Base-by-base conservation (phyloP, 306 rosid genomes). In the Erythrophleum fordii region DNA sequence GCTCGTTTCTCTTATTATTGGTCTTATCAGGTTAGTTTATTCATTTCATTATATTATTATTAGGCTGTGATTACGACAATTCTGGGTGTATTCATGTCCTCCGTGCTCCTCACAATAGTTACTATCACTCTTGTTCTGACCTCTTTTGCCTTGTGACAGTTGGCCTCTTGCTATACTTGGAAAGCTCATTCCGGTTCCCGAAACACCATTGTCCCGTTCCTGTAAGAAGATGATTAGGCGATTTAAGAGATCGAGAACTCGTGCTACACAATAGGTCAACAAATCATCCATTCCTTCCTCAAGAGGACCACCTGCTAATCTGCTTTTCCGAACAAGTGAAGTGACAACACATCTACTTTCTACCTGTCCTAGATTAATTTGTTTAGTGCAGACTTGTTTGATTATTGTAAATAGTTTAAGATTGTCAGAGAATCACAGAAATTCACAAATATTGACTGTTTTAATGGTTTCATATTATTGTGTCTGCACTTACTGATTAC, bases 81-180 rank as follows among this genome's bases (percentile, higher is more conserved):
- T 74, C 52, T 73, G 29, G 68, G 46, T 42, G 2, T 42, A 42
- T 10, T 42, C 42, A 42, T 42, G 46, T 42, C 46, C 46, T 42
- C 0, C 6, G 7, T 39, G 42, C 42, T 39, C 12, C 46, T 42
- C 46, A 2, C 46, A 1, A 1, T 42, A 53, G 26, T 53, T 7
- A 3, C 5, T 53, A 12, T 26, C 8, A 58, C 12, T 58, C 25
- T 12, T 58, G 34, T 20, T 67, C 18, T 78, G 65, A 65, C 74
- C 41, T 66, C 9, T 20, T 53, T 76, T 75, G 44, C 11, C 65
- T 76, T 80, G 7, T 70, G n/a, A 60, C 92, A 93, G 99, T 62
- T 95, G 99, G 98, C 99, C 99, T 72, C 97, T 95, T 77, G 97
- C 98, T 62, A 3, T 89, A 35, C 70, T 79, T 42, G 99, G 99